phyloP scores from a whole-genome alignment of 2,329 filamentous ascomycete genomes.

The Aspergillus sp. region DNA sequence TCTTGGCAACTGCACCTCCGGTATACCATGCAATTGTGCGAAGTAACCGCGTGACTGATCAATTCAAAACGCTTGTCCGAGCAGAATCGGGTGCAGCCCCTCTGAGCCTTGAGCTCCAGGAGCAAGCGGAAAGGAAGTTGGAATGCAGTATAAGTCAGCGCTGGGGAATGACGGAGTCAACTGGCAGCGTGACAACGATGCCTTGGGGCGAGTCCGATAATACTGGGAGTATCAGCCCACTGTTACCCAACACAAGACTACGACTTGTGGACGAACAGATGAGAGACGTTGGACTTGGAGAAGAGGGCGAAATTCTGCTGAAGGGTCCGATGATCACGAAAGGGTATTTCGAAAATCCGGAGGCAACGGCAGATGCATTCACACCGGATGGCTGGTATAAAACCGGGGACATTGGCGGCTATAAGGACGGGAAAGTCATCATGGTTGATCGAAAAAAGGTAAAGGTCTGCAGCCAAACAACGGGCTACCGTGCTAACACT shows the following conservation, averaged over 20 bases:
- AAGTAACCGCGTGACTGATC: conserved; percentile 54
- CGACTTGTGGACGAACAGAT: conserved; percentile 12
- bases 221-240: conserved; percentile 17
- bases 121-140: conserved; percentile 52
- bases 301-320: conserved; percentile 15
- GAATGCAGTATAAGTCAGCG: conserved; percentile 26
- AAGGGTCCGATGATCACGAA: conserved; percentile 16
- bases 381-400: conserved; percentile 13
- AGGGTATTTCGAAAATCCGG: conserved; percentile 16
- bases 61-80: conserved; percentile 52
- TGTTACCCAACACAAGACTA: conserved; percentile 15
- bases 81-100: conserved; percentile 58
- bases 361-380: conserved; percentile 13
- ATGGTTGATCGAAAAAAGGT: conserved; percentile 19
- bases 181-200: conserved; percentile 18
- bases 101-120: conserved; percentile 55
- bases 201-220: conserved; percentile 14
- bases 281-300: conserved; percentile 7
- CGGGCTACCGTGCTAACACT: not conserved
- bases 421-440: conserved; percentile 11
- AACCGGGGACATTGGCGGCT: conserved; percentile 17
- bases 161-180: conserved; percentile 18
- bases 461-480: not conserved
- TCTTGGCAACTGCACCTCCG: conserved; percentile 61
- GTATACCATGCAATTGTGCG: conserved; percentile 62